Evolutionary conservation across 192 early-diverging fungal genomes (phyloP), one percentile per base, ranked within the genome.

Genomic region (Backusella luteola): DNA sequence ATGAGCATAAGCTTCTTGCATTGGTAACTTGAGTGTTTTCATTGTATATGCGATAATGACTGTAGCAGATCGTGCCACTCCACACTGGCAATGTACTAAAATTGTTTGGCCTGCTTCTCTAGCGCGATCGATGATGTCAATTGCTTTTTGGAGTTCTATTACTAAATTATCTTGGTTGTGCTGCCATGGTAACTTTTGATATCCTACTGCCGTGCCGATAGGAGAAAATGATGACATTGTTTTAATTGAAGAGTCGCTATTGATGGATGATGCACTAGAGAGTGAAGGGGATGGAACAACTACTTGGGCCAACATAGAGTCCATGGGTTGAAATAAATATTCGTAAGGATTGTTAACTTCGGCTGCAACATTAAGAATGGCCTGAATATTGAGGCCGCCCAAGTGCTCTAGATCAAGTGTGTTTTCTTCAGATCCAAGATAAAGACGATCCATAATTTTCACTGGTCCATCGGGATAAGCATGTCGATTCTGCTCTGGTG

Each of bases 21-120:
- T 83, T 1, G 85, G 79, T 79, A 93, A 75, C 0, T 78, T 74
- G 69, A 88, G 79, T 0, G 89, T 85, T 34, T 91, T 86, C 95
- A 98, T 98, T 66, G 95, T 92, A 83, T 95, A 96, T 1, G 94
- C 95, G 67, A 98, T 93, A 19, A 96, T 90, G 49, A 98, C 80
- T 0, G 91, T 90, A 7, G 96, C 96, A 15, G 95, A 96, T 67
- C 96, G 85, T 21, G 96, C 95, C 17, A 98, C 91, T 21, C 96
- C 96, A 73, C 93, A 86, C 76, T 96, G 93, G 86, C 96, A 98
- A 76, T 94, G 91, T 5, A 98, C 93, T 12, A 98, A 84, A 11
- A 97, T 87, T 42, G 87, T 84, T 56, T 85, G 73, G 36, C 89
- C 87, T 12, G 79, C 68, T 8, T 34, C 75, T 36, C 89, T 79